Percentiles rank a stretch among this genome's conserved stretches.
Evolutionary conservation across 2,329 filamentous ascomycete species (phyloP).

Genomic region (Penicillium sp.): DNA sequence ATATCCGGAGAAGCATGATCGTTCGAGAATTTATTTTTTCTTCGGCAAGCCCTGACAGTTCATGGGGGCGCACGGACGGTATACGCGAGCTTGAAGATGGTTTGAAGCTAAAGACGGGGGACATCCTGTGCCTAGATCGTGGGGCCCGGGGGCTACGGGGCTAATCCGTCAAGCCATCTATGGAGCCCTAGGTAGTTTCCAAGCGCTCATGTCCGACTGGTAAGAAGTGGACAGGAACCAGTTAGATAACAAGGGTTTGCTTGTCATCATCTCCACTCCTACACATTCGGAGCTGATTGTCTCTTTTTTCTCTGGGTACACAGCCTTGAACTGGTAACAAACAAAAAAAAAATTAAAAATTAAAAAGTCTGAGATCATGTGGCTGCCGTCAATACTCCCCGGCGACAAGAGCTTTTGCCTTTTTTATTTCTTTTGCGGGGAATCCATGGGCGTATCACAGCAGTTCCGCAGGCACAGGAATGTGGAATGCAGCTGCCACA

Average conservation of each 20-base stretch:
- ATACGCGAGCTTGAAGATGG: conserved; percentile 18
- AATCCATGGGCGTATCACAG: conserved; percentile 30
- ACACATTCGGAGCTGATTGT: conserved; percentile 2
- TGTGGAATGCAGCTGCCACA: conserved; percentile 22
- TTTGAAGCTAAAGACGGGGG: conserved; percentile 13
- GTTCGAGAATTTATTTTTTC: conserved; percentile 10
- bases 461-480: conserved; percentile 19
- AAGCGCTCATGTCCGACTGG: conserved; percentile 12
- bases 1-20: conserved; percentile 12
- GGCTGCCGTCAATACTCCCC: conserved; percentile 15
- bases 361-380: conserved; percentile 17
- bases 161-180: not conserved
- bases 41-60: conserved; percentile 11
- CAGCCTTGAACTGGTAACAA: conserved; percentile 8
- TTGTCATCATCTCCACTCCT: conserved; percentile 11
- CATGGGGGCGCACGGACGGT: conserved; percentile 20
- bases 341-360: not conserved
- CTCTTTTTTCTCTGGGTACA: not conserved
- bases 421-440: conserved; percentile 24
- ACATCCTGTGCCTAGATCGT: conserved; percentile 23
- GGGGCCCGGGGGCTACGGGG: conserved; percentile 1
- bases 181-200: conserved; percentile 4
- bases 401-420: conserved; percentile 2
- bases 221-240: conserved; percentile 3
- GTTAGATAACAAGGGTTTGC: conserved; percentile 1